phyloP scores from a whole-genome alignment of 2,329 filamentous ascomycete genomes.

The Penicillium palitans region DNA sequence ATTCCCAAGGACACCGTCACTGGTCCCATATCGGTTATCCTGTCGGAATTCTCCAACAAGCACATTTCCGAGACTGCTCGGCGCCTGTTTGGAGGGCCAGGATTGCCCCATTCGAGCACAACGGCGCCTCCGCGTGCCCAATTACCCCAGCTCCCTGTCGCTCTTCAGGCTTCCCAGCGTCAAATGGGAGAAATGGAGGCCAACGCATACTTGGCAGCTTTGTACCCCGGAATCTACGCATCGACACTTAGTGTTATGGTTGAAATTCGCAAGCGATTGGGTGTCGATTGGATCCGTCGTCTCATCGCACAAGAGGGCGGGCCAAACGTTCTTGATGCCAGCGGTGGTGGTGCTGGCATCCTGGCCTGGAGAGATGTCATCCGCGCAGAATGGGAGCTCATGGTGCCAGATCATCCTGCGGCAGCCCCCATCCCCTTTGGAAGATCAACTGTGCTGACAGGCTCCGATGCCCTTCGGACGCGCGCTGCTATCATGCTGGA shows the following conservation, averaged over 20 bases:
- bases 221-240: constrained; percentile 64
- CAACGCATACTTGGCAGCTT: constrained; percentile 58
- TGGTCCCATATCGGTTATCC: constrained; percentile 66
- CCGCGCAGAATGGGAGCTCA: constrained; percentile 75
- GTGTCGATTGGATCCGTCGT: constrained; percentile 58
- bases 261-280: constrained; percentile 61
- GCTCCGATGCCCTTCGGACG: constrained; percentile 70
- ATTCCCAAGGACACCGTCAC: constrained; percentile 70
- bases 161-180: constrained; percentile 56
- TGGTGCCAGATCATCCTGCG: constrained; percentile 51
- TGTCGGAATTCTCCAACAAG: constrained; percentile 67
- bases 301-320: constrained; percentile 59
- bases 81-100: constrained; percentile 71
- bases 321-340: constrained; percentile 60
- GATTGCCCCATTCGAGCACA: constrained; percentile 73
- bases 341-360: constrained; percentile 61
- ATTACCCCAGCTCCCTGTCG: constrained; percentile 58
- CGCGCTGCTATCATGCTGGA: constrained; percentile 75
- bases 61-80: constrained; percentile 75
- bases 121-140: constrained; percentile 59
- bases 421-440: constrained; percentile 53
- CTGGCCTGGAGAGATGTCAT: constrained; percentile 69
- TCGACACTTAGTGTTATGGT: constrained; percentile 57
- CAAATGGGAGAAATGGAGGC: constrained; percentile 63
- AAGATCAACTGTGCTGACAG: constrained; percentile 78